Base-by-base conservation (phyloP, 2,329 filamentous ascomycete species). In the Xylariomycetidae sp. region DNA sequence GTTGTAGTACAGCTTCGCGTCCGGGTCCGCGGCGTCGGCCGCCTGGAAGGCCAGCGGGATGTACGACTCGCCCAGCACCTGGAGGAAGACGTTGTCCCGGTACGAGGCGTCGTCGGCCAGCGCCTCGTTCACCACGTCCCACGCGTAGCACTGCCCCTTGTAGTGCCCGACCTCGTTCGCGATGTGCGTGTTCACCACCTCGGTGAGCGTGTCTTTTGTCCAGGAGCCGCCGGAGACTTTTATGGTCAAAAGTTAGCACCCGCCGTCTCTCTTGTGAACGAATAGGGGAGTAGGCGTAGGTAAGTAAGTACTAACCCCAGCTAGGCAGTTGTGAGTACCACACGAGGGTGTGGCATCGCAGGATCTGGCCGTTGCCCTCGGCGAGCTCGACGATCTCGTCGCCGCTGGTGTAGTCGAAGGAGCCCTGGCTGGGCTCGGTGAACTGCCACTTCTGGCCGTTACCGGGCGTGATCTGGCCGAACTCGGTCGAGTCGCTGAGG, bases 111-210 rank as follows among this genome's bases (percentile, higher is more conserved):
- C 67, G 14, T 80, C 76, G 37, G 70, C 66, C 25, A 78, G 63
- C 4, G 68, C 72, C 60, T 82, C 77, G 52, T 82, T 82, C 16
- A 80, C 67, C 0, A 82, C 77, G 35, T 82, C 77, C 76, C 76
- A 82, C 19, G 69, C 65, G 51, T 74, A 74, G 55, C 76, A 79
- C 44, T 72, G 63, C 35, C 73, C 70, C 53, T 70, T 69, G 61
- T 72, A 80, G 55, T 79, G 67, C 10, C 58, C 61, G 6, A 73
- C 70, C 31, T 72, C 74, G 42, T 72, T 66, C 39, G 68, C 67
- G 43, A 84, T 74, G 55, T 83, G 79, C 32, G 70, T 70, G 53
- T 76, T 63, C 42, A 82, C 60, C 14, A 74, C 68, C 4, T 60
- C 58, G 10, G 67, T 68, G 4, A 86, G 65, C 25, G 76, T 73